These are phyloP conservation scores for Petasospora rhodanensis DNA, from an alignment of 1,139 yeast genomes.

Conservation along the genomic window DNA sequence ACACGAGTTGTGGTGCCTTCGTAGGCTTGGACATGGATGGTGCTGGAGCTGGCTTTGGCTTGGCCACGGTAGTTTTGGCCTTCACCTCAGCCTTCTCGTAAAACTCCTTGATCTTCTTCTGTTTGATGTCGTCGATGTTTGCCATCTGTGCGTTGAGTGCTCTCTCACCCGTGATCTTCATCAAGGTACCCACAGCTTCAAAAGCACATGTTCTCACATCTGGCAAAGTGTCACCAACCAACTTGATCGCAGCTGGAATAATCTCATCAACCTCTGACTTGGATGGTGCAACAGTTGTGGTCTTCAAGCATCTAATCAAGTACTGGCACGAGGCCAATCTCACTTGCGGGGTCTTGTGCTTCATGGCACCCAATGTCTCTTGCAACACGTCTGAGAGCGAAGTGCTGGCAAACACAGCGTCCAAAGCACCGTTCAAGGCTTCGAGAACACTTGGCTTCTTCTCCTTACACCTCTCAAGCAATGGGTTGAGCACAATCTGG, in stretches of 20 bases:
- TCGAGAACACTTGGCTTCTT: slow-evolving; percentile 76
- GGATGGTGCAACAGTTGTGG: slow-evolving; percentile 47
- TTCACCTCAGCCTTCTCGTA: slow-evolving; percentile 55
- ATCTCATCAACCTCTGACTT: slow-evolving; percentile 52
- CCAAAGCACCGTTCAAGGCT: slow-evolving; percentile 61
- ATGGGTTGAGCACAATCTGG: slow-evolving; percentile 49
- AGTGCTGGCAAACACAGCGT: slow-evolving; percentile 52
- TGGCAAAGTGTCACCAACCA: slow-evolving; percentile 78
- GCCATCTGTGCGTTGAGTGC: slow-evolving; percentile 58
- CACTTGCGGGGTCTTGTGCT: slow-evolving; percentile 81
- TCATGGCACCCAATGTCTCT: slow-evolving; percentile 54
- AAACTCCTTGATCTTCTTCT: slow-evolving; percentile 62
- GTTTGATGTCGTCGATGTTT: slow-evolving; percentile 67
- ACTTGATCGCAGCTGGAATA: slow-evolving; percentile 47
- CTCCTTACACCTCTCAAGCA: slow-evolving; percentile 83
- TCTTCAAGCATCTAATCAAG: slow-evolving; percentile 59
- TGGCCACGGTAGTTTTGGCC: slow-evolving; percentile 27
- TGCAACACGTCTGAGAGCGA: slow-evolving; percentile 58
- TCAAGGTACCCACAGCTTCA: slow-evolving; percentile 73
- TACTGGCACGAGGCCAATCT: slow-evolving; percentile 65
- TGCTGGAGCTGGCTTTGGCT: slow-evolving; percentile 19
- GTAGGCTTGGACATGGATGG: slow-evolving; percentile 9
- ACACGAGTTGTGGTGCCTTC: slow-evolving; percentile 4
- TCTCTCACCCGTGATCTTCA: slow-evolving; percentile 77
- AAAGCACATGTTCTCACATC: slow-evolving; percentile 79